A percentile compares a stretch with the other conserved stretches of the same genome.
These are phyloP conservation scores for Luffa aegyptiaca DNA, from an alignment of 306 rosid species.

Conservation along the genomic window DNA sequence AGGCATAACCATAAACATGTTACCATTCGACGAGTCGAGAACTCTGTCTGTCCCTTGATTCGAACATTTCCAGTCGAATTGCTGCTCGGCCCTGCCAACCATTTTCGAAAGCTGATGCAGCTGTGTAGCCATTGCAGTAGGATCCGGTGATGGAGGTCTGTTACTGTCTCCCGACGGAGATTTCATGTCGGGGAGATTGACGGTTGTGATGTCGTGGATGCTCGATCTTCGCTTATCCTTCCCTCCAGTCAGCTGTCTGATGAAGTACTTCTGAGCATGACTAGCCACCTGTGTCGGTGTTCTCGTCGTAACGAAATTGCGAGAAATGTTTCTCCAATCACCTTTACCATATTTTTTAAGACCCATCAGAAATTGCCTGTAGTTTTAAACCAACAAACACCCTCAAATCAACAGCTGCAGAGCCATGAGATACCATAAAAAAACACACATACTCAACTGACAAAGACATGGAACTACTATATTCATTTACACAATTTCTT, in stretches of 20 bases:
- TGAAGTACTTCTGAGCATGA: conserved; percentile 90
- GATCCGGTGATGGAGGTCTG: conserved; percentile 28
- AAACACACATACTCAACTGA: neutral
- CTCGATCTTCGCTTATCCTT: conserved; percentile 91
- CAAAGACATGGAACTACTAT: neutral
- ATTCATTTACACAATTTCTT: neutral
- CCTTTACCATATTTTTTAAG: conserved; percentile 92
- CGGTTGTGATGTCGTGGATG: conserved; percentile 84
- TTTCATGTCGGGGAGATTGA: conserved; percentile 43
- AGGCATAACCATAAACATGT: conserved; percentile 31
- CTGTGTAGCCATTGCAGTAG: conserved; percentile 17
- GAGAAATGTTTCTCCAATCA: conserved; percentile 87
- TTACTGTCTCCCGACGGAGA: conserved; percentile 29
- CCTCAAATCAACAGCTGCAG: neutral
- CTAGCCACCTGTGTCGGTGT: conserved; percentile 94
- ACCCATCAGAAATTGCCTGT: conserved; percentile 82
- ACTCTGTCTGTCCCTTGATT: conserved; percentile 28
- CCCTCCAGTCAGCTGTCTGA: conserved; percentile 60
- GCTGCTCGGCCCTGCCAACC: conserved; percentile 29
- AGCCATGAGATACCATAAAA: neutral
- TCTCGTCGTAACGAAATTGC: conserved; percentile 74
- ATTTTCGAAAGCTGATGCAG: conserved; percentile 26
- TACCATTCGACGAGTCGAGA: conserved; percentile 15
- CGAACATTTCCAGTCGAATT: conserved; percentile 33
- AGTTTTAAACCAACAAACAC: conserved; percentile 9